A percentile compares a stretch with the other conserved stretches of the same genome.
Evolutionary conservation across 2,329 filamentous ascomycete species (phyloP).

Genomic region (Chaetomium globosum): DNA sequence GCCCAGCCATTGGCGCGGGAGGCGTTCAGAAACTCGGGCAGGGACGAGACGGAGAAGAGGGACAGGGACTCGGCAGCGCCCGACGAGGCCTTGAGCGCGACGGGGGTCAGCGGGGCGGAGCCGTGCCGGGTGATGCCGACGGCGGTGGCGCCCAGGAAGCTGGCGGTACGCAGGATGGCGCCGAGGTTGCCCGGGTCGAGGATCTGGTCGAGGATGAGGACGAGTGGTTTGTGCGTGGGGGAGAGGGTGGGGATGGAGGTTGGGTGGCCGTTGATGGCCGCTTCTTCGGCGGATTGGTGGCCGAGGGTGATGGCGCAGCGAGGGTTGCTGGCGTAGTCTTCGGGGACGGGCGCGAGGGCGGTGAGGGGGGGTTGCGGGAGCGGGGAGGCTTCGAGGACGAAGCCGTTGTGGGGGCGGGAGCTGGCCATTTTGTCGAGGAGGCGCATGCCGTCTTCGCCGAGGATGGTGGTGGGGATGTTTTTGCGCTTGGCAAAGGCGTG

Average conservation of each 20-base stretch:
- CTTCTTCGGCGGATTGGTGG: slow-evolving; percentile 74
- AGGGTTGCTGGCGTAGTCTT: slow-evolving; percentile 48
- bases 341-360: slow-evolving; percentile 55
- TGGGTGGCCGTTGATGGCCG: slow-evolving; percentile 68
- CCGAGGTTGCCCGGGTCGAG: slow-evolving; percentile 89
- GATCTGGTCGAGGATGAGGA: slow-evolving; percentile 75
- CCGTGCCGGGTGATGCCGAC: slow-evolving; percentile 74
- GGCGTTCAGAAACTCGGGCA: slow-evolving; percentile 68
- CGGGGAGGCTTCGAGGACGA: slow-evolving; percentile 82
- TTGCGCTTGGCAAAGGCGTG: slow-evolving; percentile 51
- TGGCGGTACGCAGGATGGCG: slow-evolving; percentile 82
- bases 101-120: slow-evolving; percentile 72
- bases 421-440: slow-evolving; percentile 82
- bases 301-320: slow-evolving; percentile 64
- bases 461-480: slow-evolving; percentile 59
- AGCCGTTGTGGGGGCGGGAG: slow-evolving; percentile 85
- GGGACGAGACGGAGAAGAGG: slow-evolving; percentile 69
- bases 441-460: slow-evolving; percentile 63
- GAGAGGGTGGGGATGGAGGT: slow-evolving; percentile 51
- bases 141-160: slow-evolving; percentile 87
- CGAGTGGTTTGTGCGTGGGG: slow-evolving; percentile 63
- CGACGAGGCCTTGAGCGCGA: slow-evolving; percentile 83
- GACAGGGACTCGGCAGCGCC: slow-evolving; percentile 82
- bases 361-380: slow-evolving; percentile 71
- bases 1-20: slow-evolving; percentile 77